A percentile compares a stretch with the other conserved stretches of the same genome.
phyloP scores from a whole-genome alignment of 2,329 filamentous ascomycete genomes.

The Didymella glomerata region DNA sequence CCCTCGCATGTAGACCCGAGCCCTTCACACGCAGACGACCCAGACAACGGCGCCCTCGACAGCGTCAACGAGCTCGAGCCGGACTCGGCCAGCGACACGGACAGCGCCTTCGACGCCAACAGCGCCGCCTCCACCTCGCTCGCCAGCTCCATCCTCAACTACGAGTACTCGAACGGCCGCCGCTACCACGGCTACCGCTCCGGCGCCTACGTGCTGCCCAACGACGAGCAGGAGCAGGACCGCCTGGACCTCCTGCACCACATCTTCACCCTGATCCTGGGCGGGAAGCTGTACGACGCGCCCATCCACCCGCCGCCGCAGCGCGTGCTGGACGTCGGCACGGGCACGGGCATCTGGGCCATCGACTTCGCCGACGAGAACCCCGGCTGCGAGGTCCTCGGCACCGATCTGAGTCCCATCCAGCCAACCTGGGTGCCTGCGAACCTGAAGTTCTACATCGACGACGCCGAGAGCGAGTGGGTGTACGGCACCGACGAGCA shows the following conservation, averaged over 20 bases:
- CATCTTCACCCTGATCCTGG: conserved; percentile 49
- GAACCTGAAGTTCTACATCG: conserved; percentile 54
- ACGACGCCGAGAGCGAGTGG: conserved; percentile 54
- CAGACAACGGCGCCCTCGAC: conserved; percentile 29
- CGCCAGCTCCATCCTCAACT: conserved; percentile 49
- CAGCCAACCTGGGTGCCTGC: conserved; percentile 52
- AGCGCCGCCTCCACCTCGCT: conserved; percentile 46
- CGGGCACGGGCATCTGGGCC: conserved; percentile 53
- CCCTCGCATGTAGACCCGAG: background rate
- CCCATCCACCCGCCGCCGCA: conserved; percentile 34
- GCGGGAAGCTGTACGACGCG: conserved; percentile 48
- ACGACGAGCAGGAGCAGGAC: conserved; percentile 52
- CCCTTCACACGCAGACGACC: background rate
- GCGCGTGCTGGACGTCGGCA: conserved; percentile 51
- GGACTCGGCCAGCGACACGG: conserved; percentile 38
- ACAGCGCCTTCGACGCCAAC: conserved; percentile 43
- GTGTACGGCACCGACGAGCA: conserved; percentile 44
- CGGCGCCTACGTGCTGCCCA: conserved; percentile 49
- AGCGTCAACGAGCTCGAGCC: conserved; percentile 42
- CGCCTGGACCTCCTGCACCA: conserved; percentile 52
- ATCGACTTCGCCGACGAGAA: conserved; percentile 52
- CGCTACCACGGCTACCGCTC: conserved; percentile 51
- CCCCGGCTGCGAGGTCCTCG: conserved; percentile 45
- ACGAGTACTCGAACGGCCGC: conserved; percentile 51
- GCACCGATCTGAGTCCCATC: conserved; percentile 51